Percentiles rank a stretch among this genome's conserved stretches.
Conservation (phyloP, 108 stramenopile species). For the Cyclotella kingstonii region DNA sequence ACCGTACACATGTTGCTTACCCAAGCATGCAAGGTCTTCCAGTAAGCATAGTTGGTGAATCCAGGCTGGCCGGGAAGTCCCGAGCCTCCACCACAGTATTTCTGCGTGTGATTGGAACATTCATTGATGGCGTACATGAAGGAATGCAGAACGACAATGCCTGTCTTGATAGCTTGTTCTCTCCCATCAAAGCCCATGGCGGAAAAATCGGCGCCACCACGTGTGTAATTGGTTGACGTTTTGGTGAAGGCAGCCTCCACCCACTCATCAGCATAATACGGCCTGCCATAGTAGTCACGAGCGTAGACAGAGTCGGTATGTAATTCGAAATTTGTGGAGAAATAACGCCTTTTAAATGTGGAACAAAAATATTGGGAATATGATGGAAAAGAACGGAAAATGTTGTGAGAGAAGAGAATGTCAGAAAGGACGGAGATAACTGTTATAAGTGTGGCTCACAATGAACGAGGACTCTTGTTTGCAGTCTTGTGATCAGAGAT, state of each 20-base stretch:
- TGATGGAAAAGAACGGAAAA: too few relatives aligned
- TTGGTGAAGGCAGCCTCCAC: slow-evolving; percentile 62
- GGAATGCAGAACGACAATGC: slow-evolving; percentile 55
- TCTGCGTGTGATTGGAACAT: too few relatives aligned
- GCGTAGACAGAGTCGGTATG: slow-evolving; percentile 54
- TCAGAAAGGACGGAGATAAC: too few relatives aligned
- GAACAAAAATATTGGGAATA: neutral
- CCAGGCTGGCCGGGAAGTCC: neutral
- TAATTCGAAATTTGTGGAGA: slow-evolving; percentile 53
- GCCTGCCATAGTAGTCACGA: slow-evolving; percentile 61
- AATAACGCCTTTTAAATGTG: slow-evolving; percentile 23
- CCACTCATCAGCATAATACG: slow-evolving; percentile 70
- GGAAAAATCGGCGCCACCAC: slow-evolving; percentile 69
- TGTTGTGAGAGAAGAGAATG: too few relatives aligned
- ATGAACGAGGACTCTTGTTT: too few relatives aligned
- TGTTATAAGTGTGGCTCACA: too few relatives aligned
- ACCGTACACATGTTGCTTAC: too few relatives aligned
- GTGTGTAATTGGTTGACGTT: slow-evolving; percentile 40
- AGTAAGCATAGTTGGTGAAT: too few relatives aligned
- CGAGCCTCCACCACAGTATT: too few relatives aligned
- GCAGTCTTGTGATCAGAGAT: too few relatives aligned
- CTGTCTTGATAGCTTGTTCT: slow-evolving; percentile 71
- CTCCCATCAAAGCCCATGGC: slow-evolving; percentile 22
- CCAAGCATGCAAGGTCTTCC: too few relatives aligned
- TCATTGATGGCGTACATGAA: slow-evolving; percentile 76